Percentiles rank a stretch among this genome's conserved stretches.
Evolutionary conservation across 177 flowering plant genomes (phyloP).

Genomic region (Tripterygium wilfordii): DNA sequence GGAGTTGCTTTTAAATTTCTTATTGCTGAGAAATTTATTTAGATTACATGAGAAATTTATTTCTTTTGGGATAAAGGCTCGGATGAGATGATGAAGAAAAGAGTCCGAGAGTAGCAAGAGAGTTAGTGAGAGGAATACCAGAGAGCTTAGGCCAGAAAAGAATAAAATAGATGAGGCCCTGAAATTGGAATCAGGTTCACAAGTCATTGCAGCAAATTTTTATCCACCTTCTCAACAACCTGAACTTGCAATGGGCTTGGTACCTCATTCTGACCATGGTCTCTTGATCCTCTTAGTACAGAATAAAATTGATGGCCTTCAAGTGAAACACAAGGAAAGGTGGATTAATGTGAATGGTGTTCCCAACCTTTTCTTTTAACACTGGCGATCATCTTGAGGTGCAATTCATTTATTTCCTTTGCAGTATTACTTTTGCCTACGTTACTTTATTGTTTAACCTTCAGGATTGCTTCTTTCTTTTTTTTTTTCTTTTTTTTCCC

Average conservation of each 20-base stretch:
- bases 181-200: neutral
- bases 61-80: too few species aligned
- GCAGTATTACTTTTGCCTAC: neutral
- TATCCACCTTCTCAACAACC: constrained; percentile 67
- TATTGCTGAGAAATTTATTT: too few species aligned
- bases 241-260: constrained; percentile 45
- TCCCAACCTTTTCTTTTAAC: constrained; percentile 42
- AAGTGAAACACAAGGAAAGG: constrained; percentile 31
- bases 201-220: neutral
- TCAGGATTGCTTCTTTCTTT: neutral
- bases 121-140: neutral
- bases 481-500: neutral
- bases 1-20: too few species aligned
- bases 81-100: too few species aligned
- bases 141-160: neutral
- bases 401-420: neutral
- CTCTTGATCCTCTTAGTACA: constrained; percentile 39
- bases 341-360: constrained; percentile 40
- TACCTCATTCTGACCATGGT: constrained; percentile 52
- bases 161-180: neutral
- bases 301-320: constrained; percentile 42
- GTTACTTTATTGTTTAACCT: neutral
- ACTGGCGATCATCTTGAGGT: constrained; percentile 50
- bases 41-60: too few species aligned
- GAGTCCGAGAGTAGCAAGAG: too few species aligned